Conservation (phyloP, 139 green algal genomes). For the Diplosphaera chodatii region DNA sequence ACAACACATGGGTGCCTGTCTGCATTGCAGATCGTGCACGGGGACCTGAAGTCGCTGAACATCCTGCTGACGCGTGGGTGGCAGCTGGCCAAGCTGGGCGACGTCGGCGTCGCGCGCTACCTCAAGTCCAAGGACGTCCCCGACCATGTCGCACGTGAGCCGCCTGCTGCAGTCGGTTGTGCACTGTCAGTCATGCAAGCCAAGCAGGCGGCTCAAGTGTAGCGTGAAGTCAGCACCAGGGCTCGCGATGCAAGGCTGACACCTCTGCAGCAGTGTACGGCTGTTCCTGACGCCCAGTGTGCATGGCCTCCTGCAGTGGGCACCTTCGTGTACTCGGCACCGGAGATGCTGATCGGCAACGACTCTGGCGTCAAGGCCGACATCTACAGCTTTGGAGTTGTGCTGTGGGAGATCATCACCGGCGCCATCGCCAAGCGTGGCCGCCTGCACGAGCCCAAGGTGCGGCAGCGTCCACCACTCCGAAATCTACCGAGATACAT, state of each 20-base stretch:
- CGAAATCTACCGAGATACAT: no score
- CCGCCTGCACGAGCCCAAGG: not conserved
- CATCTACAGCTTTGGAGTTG: not conserved
- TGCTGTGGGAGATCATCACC: not conserved
- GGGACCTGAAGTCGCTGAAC: not conserved
- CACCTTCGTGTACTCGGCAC: not conserved
- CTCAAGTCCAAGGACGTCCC: not conserved
- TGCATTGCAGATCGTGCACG: not conserved
- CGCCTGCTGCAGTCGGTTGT: no score
- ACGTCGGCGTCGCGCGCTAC: not conserved
- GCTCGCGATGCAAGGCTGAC: no score
- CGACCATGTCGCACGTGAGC: not conserved
- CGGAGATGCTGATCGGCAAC: not conserved
- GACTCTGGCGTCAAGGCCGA: not conserved
- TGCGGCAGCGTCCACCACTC: not conserved
- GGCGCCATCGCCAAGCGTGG: not conserved
- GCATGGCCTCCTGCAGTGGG: not conserved
- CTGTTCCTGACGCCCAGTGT: no score
- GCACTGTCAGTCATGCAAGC: no score
- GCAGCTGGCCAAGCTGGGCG: not conserved
- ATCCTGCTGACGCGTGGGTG: not conserved
- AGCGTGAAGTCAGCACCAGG: no score
- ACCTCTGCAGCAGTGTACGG: no score
- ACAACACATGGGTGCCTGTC: no score
- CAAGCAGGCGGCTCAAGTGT: no score